Conservation (phyloP, 768 basidiomycete species). For the Naganishia randhawae region DNA sequence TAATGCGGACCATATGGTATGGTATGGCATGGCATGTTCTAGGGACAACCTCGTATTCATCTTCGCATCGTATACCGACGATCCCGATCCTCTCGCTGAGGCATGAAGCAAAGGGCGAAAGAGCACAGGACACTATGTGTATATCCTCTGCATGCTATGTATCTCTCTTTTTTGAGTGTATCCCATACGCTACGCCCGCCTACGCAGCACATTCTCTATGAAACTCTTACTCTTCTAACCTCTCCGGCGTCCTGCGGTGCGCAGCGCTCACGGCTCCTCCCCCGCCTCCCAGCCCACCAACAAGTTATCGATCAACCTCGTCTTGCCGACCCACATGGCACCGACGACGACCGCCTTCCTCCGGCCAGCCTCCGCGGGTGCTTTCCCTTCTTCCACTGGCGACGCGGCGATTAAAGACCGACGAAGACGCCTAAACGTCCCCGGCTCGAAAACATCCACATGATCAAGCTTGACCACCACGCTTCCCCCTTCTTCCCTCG, state of each 20-base stretch:
- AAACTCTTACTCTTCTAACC: neutral
- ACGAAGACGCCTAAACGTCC: constrained; percentile 65
- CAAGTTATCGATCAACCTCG: constrained; percentile 89
- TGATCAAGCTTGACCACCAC: constrained; percentile 73
- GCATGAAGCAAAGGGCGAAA: too few relatives aligned
- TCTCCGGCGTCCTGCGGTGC: neutral
- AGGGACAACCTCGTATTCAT: too few relatives aligned
- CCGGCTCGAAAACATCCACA: constrained; percentile 78
- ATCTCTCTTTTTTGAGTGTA: neutral
- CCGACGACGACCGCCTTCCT: constrained; percentile 73
- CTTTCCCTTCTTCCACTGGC: constrained; percentile 32
- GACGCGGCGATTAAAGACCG: constrained; percentile 34
- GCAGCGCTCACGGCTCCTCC: neutral
- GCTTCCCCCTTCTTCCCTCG: constrained; percentile 37
- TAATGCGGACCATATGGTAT: too few relatives aligned
- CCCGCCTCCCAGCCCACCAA: constrained; percentile 57
- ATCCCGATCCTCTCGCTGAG: too few relatives aligned
- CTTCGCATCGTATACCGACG: too few relatives aligned
- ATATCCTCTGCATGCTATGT: neutral
- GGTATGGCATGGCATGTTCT: too few relatives aligned
- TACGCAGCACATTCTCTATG: neutral
- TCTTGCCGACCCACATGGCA: constrained; percentile 77
- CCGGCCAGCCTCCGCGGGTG: too few relatives aligned
- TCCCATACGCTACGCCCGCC: neutral
- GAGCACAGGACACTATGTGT: too few relatives aligned